Base-by-base conservation (phyloP, 345 rosid species). In the Syzygium oleosum region DNA sequence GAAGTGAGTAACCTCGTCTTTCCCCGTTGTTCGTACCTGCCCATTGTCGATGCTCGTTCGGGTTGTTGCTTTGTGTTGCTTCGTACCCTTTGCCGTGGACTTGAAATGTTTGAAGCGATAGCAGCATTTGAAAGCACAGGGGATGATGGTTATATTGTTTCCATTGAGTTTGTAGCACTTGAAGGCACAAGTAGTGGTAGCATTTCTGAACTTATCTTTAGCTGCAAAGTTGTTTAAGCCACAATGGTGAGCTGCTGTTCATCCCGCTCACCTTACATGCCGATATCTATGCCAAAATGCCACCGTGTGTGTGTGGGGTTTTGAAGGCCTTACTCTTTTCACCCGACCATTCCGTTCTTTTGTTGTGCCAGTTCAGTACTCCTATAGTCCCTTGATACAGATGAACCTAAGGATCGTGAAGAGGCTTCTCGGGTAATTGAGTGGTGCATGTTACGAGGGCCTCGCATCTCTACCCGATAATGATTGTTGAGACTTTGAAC, bases 1-100 rank as follows among this genome's bases (percentile, higher is more conserved):
- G 98, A 97, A 96, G 99, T 96, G 91, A 92, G 93, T 88, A 7
- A 29, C 38, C 65, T 53, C n/a, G 38, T 51, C 54, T 78, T 51
- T 85, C 54, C 25, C 34, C 51, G 31, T 10, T 73, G 27, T 34
- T 19, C 27, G 10, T 73, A 38, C 7, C 80, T 22, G 14, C 19
- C 49, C 2, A 2, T 73, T 38, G 14, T 21, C 6, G 14, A 38
- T 38, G 83, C 83, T 38, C 25, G 49, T 54, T 73, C 21, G 27
- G 12, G 53, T 88, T 29, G 51, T 53, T 23, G 5, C 53, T 7
- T 84, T 17, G 12, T 31, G 4, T 77, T 54, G 86, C 54, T 84
- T 53, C 2, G 41, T 84, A 4, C 11, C 8, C 12, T 29, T 38
- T 53, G 1, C 61, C 16, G 58, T 53, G 86, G 63, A 84, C 6